Evolutionary conservation across 1,284 basidiomycete species (phyloP), one percentile per base, ranked within the genome.

Genomic region (Cutaneotrichosporon cavernicola): DNA sequence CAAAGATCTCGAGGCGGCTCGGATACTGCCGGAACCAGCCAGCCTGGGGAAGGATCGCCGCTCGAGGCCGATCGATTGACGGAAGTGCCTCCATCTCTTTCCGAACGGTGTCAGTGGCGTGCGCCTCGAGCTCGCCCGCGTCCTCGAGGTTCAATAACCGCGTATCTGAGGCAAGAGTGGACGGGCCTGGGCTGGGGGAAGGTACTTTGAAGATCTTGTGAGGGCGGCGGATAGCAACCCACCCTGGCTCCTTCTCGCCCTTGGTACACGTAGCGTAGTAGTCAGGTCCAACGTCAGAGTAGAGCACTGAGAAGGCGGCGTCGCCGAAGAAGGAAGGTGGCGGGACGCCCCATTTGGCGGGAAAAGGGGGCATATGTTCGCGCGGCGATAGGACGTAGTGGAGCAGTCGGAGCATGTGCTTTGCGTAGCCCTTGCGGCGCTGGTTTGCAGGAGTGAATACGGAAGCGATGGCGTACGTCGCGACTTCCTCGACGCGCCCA

Each of bases 391-490:
- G 59, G 22, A 64, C 56, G 53, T 74, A 73, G 61, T 78, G 76
- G 16, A 78, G 67, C 26, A 76, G 65, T 9, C 65, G 66, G 14
- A 76, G 65, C 46, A 77, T 55, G 63, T 72, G 74, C 21, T 67
- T 70, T 2, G 75, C 75, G 60, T 73, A 76, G 0, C 76, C 75
- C 13, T 71, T 67, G 3, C 66, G 70, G n/a, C 68, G 70, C 58
- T 73, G 67, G 21, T 66, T 18, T 2, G 53, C 47, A 0, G 74
- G 73, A 1, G 75, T 76, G 31, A 72, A 70, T 1, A 79, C 76
- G 0, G 71, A 73, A 2, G 68, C 68, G 26, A 79, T 70, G n/a
- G 51, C 72, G 62, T 79, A 79, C 11, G 34, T 60, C 21, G n/a
- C 56, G 5, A 26, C 51, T 31, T 58, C 50, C n/a, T 36, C 30